Percentiles rank a stretch among this genome's conserved stretches.
Conservation (phyloP, 352 stramenopile genomes). For the Globisporangium mamillatum region DNA sequence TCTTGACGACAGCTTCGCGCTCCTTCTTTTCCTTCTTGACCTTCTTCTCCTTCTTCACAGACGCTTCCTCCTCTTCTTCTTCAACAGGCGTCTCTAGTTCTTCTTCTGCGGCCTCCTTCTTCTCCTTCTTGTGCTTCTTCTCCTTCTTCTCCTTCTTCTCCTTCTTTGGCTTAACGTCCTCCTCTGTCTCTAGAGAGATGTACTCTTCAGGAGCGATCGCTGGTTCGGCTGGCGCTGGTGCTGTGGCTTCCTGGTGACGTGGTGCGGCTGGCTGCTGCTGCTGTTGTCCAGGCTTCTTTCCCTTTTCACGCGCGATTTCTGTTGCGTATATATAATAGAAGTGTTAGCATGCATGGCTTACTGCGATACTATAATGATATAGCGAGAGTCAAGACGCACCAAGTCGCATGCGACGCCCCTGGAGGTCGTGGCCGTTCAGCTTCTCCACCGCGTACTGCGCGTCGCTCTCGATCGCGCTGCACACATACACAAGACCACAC, state of each 20-base stretch:
- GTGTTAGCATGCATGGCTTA: background rate
- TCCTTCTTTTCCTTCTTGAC: conserved; percentile 22
- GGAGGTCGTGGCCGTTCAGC: conserved; percentile 71
- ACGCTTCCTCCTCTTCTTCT: conserved; percentile 11
- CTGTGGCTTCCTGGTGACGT: background rate
- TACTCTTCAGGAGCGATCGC: conserved; percentile 15
- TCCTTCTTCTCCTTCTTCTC: conserved; percentile 23
- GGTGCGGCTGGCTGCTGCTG: conserved; percentile 3
- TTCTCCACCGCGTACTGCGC: conserved; percentile 69
- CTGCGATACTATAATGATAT: background rate
- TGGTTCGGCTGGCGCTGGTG: background rate
- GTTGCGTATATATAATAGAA: background rate
- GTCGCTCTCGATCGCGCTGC: conserved; percentile 71
- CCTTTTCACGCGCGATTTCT: conserved; percentile 80
- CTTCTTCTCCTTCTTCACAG: conserved; percentile 21
- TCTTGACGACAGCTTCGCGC: conserved; percentile 2
- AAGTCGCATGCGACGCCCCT: conserved; percentile 77
- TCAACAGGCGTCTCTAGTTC: background rate
- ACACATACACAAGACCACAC: conserved; percentile 4
- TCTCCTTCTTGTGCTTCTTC: conserved; percentile 27
- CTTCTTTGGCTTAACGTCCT: conserved; percentile 10
- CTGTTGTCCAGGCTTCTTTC: conserved; percentile 27
- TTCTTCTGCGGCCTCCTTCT: conserved; percentile 3
- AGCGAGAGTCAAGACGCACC: conserved; percentile 33
- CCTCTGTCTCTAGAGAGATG: conserved; percentile 15